Evolutionary conservation across 2,329 filamentous ascomycete genomes (phyloP), one percentile per base, ranked within the genome.

Genomic region (Xylariaceae sp.): DNA sequence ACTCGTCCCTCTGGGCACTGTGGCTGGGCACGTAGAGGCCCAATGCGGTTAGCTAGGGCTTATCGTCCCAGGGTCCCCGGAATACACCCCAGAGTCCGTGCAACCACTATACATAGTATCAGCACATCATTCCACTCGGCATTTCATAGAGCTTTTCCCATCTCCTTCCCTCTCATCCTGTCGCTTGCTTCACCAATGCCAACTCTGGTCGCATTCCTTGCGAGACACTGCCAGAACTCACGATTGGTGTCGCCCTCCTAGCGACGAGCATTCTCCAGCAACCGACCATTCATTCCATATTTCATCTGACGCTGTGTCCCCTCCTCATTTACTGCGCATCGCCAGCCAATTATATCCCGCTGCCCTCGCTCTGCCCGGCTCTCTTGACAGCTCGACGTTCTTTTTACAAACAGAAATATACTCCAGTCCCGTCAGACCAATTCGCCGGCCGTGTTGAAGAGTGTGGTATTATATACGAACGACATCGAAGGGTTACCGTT

Each of bases 51-150:
- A 45, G 41, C 41, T 45, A 45, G 13, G 41, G 41, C 41, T 45
- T 45, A 45, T n/a, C 41, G 35, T 47, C 34, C 34, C 10, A 50
- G 54, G 54, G 23, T 49, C 44, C 51, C 50, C 50, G 23, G 58
- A 35, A 18, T 55, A 41, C 39, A 52, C 52, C 53, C 60, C 55
- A 58, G 55, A 51, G 53, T 53, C 53, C 53, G 55, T 60, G 52
- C 51, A 53, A 57, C 61, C 53, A 48, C 58, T 49, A 34, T 35
- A 37, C 51, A 48, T 17, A 44, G 51, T 45, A 9, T 15, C 45
- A 35, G 55, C 55, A 55, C 55, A 59, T 61, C 59, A 62, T 56
- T 56, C 54, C 55, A 54, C 61, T 50, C 54, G 56, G 55, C 55
- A 53, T 59, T 47, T 55, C 56, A 55, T 59, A 41, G 51, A 56